phyloP scores from a whole-genome alignment of 495 filamentous ascomycete genomes.

The Trichocladium antarcticum region DNA sequence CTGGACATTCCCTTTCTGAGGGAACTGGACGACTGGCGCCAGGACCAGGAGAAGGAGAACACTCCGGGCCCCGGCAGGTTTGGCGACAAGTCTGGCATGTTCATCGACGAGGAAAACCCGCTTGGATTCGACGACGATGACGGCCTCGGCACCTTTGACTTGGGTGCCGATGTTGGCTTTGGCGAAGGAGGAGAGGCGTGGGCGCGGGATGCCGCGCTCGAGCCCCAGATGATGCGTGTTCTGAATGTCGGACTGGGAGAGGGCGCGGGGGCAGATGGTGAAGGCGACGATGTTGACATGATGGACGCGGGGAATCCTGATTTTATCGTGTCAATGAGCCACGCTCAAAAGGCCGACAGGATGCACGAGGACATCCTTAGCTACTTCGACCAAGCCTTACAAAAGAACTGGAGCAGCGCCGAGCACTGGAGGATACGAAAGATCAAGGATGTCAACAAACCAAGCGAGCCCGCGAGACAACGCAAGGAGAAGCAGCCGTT shows the following conservation, averaged over 20 bases:
- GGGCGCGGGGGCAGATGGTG: slow-evolving; percentile 42
- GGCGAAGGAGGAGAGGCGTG: slow-evolving; percentile 67
- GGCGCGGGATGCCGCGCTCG: slow-evolving; percentile 55
- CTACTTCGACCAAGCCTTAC: slow-evolving; percentile 91
- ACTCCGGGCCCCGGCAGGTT: slow-evolving; percentile 37
- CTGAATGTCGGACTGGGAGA: slow-evolving; percentile 45
- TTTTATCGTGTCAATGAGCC: slow-evolving; percentile 62
- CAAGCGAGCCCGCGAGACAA: slow-evolving; percentile 43
- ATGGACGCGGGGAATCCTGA: slow-evolving; percentile 47
- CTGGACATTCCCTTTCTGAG: slow-evolving; percentile 87
- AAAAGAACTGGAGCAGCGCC: slow-evolving; percentile 97
- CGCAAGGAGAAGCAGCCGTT: slow-evolving; percentile 95
- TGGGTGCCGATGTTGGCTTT: slow-evolving; percentile 54
- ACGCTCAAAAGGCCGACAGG: slow-evolving; percentile 45
- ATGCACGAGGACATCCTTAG: slow-evolving; percentile 86
- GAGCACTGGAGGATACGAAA: slow-evolving; percentile 96
- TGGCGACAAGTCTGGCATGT: slow-evolving; percentile 65
- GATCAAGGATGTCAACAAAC: slow-evolving; percentile 72
- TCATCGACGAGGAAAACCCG: slow-evolving; percentile 70
- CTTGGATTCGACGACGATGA: slow-evolving; percentile 77
- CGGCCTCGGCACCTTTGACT: slow-evolving; percentile 62
- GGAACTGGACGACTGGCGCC: slow-evolving; percentile 72
- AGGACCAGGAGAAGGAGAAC: slow-evolving; percentile 49
- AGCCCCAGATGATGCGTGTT: slow-evolving; percentile 51
- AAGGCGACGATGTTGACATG: slow-evolving; percentile 51